phyloP scores from a whole-genome alignment of 345 rosid species.

The Citrus unshiu region DNA sequence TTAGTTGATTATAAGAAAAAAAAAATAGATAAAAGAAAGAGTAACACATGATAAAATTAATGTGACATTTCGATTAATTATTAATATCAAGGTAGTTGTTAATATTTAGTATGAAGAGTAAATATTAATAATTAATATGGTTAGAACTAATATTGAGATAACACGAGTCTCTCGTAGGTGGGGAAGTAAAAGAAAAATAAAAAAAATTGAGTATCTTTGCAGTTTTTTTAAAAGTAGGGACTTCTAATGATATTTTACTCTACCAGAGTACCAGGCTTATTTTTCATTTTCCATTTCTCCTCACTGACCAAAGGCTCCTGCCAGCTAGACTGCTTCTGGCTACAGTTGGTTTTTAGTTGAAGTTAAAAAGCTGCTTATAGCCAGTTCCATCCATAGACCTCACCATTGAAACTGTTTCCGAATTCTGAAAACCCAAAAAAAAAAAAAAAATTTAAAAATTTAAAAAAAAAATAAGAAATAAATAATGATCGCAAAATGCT shows the following conservation, averaged over 20 bases:
- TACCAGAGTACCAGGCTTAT: no score
- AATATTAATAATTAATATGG: no score
- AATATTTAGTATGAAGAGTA: no score
- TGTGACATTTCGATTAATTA: no score
- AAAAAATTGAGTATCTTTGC: no score
- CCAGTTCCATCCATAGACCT: neutral
- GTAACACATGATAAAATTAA: no score
- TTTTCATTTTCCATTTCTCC: neutral
- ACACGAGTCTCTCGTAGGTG: no score
- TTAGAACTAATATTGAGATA: no score
- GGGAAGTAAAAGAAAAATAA: no score
- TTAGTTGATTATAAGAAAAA: no score
- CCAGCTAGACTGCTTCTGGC: neutral
- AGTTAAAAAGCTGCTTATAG: neutral
- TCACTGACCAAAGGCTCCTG: neutral
- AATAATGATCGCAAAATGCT: constrained; percentile 33
- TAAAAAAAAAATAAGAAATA: neutral
- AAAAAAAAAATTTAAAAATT: neutral
- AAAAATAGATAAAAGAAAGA: no score
- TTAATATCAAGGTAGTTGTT: no score
- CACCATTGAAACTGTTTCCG: neutral
- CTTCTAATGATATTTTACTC: neutral
- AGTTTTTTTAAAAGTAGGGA: neutral
- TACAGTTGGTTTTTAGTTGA: neutral
- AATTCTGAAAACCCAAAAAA: neutral